A percentile compares a stretch with the other conserved stretches of the same genome.
Evolutionary conservation across 2,329 filamentous ascomycete species (phyloP).

Genomic region (Aspergillus sergii): DNA sequence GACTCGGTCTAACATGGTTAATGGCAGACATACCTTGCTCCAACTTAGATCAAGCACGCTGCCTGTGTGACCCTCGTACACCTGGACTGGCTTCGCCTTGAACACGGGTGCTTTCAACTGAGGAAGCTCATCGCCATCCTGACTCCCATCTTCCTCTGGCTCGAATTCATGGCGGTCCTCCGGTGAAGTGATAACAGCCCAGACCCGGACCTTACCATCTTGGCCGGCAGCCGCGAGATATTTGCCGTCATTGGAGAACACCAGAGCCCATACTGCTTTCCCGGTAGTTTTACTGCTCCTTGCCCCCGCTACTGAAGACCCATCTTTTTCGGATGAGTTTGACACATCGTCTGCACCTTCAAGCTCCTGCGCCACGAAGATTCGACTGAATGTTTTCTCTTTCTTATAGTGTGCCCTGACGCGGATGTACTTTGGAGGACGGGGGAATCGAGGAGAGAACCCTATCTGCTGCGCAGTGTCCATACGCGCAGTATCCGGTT

Average conservation of each 20-base stretch:
- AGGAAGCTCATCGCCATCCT: conserved; percentile 55
- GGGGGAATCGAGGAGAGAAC: conserved; percentile 84
- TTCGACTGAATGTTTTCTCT: conserved; percentile 75
- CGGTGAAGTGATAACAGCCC: conserved; percentile 79
- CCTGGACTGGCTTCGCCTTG: conserved; percentile 71
- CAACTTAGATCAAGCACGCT: conserved; percentile 91
- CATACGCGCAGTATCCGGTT: conserved; percentile 70
- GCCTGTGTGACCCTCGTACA: conserved; percentile 81
- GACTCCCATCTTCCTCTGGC: conserved; percentile 63
- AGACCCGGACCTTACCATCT: conserved; percentile 82
- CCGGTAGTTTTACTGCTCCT: conserved; percentile 39
- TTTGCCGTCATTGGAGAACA: conserved; percentile 89
- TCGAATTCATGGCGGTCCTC: conserved; percentile 78
- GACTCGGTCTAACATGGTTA: background rate
- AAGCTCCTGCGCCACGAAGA: conserved; percentile 94
- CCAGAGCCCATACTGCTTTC: conserved; percentile 84
- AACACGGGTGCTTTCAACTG: conserved; percentile 90
- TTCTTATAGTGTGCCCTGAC: conserved; percentile 81
- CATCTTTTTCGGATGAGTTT: conserved; percentile 33
- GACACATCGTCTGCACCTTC: conserved; percentile 55
- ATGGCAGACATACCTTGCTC: conserved; percentile 70
- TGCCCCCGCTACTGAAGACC: conserved; percentile 24
- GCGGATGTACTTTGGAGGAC: conserved; percentile 88
- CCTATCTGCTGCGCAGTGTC: conserved; percentile 78
- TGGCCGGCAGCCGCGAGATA: conserved; percentile 92